phyloP scores from a whole-genome alignment of 2,329 filamentous ascomycete genomes.

The Aureobasidium namibiae region DNA sequence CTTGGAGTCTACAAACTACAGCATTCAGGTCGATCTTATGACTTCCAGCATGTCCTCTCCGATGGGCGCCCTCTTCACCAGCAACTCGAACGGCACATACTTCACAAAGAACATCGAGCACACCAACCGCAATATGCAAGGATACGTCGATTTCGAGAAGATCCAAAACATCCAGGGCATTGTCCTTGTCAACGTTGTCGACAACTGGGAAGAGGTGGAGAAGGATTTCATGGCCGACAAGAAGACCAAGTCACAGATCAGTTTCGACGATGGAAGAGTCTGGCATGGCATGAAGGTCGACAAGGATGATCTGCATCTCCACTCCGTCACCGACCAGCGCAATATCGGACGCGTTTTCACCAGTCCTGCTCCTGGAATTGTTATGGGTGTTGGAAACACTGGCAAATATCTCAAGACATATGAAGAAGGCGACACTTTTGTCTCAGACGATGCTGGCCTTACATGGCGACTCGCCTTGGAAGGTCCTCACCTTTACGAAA shows the following conservation, averaged over 20 bases:
- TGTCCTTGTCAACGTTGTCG: constrained; percentile 79
- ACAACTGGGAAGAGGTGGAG: constrained; percentile 73
- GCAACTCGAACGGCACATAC: constrained; percentile 94
- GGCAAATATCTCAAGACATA: constrained; percentile 66
- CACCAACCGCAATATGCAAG: constrained; percentile 71
- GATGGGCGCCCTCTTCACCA: constrained; percentile 87
- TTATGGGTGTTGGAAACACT: constrained; percentile 90
- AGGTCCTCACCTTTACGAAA: constrained; percentile 89
- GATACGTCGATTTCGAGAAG: constrained; percentile 91
- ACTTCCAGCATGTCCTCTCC: constrained; percentile 55
- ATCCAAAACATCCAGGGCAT: constrained; percentile 86
- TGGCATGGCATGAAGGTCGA: constrained; percentile 63
- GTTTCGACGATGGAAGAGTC: constrained; percentile 87
- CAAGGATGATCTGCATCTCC: constrained; percentile 63
- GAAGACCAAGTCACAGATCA: constrained; percentile 72
- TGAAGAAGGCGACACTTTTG: constrained; percentile 67
- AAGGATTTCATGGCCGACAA: constrained; percentile 44
- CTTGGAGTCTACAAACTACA: constrained; percentile 93
- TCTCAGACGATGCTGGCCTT: constrained; percentile 84
- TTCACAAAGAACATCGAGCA: constrained; percentile 88
- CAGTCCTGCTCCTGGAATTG: constrained; percentile 81
- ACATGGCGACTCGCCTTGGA: constrained; percentile 70
- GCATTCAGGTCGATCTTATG: constrained; percentile 92
- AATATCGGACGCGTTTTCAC: constrained; percentile 87
- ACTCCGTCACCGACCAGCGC: constrained; percentile 78